Conservation (phyloP, 495 filamentous ascomycete species). For the Penicillium herquei region DNA sequence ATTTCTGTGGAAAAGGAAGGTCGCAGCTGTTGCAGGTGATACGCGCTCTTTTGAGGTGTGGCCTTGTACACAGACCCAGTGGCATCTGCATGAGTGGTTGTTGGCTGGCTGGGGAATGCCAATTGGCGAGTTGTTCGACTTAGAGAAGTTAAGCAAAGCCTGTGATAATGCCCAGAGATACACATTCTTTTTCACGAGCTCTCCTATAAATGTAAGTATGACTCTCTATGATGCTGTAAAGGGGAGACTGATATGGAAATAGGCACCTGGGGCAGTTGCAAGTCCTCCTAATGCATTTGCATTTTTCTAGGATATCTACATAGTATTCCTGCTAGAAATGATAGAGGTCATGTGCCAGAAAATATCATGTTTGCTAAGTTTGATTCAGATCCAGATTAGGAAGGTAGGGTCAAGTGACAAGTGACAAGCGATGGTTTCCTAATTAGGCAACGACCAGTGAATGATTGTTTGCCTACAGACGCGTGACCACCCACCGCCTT, state of each 20-base stretch:
- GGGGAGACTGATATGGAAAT: neutral
- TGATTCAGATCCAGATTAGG: too few relatives aligned
- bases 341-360: too few relatives aligned
- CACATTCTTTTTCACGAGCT: slow-evolving; percentile 4
- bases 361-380: too few relatives aligned
- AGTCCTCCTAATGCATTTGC: slow-evolving; percentile 2
- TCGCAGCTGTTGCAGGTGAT: slow-evolving; percentile 47
- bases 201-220: slow-evolving; percentile 2
- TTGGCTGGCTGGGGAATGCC: slow-evolving; percentile 51
- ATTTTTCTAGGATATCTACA: neutral
- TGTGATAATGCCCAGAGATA: neutral
- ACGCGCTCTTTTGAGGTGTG: slow-evolving; percentile 33
- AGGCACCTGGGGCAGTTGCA: slow-evolving; percentile 6
- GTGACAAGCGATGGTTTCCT: too few relatives aligned
- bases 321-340: neutral
- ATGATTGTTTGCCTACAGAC: too few relatives aligned
- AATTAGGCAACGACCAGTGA: too few relatives aligned
- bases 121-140: slow-evolving; percentile 53
- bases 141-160: slow-evolving; percentile 32
- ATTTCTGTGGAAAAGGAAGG: slow-evolving; percentile 39
- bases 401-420: too few relatives aligned
- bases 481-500: too few relatives aligned
- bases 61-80: slow-evolving; percentile 23
- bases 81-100: slow-evolving; percentile 43
- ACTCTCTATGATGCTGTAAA: neutral